Evolutionary conservation across 2,329 filamentous ascomycete species (phyloP), one percentile per base, ranked within the genome.

Genomic region (Colletotrichum spaethianum): DNA sequence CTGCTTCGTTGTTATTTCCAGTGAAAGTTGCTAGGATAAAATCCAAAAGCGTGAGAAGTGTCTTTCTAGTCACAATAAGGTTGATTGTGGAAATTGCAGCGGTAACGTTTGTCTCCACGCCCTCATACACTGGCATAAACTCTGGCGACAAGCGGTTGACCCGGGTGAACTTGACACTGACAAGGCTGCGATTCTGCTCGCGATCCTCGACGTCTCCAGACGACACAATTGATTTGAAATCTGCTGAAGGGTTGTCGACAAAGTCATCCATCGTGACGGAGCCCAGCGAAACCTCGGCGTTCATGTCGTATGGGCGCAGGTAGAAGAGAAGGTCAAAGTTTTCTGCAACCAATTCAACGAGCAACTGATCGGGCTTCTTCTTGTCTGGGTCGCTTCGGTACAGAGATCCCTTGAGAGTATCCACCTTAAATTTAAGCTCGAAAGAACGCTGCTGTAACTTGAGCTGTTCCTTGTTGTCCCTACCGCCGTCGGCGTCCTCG

Each of bases 221-320:
- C 0, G 95, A 97, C n/a, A 99, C 91, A 62, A 99, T 97, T 33
- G 96, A 96, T 82, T 96, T 98, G 86, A 99, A 99, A 78, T 98
- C 96, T 9, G 93, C 92, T 0, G 94, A 86, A 0, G 95, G 92
- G 65, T 96, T 93, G 75, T 96, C 96, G 11, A 99, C 96, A 79
- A 98, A 95, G 79, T 99, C 96, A 78, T 98, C 96, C 3, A 99
- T 91, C 0, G 93, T 94, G 23, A 99, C 86, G 1, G 94, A 95
- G 18, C 93, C 93, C 12, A 99, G 88, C 0, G 94, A 92, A 33
- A 99, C 94, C 77, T 98, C 94, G 1, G 96, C 96, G 33, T 92
- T 93, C 92, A 99, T 96, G 79, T 99, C 96, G 76, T 93, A 98
- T 0, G 94, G 92, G 31, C 96, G 89, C 70, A 97, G 91, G 79